Base-by-base conservation (phyloP, 441 rosid genomes). In the Arabidopsis lyrata region DNA sequence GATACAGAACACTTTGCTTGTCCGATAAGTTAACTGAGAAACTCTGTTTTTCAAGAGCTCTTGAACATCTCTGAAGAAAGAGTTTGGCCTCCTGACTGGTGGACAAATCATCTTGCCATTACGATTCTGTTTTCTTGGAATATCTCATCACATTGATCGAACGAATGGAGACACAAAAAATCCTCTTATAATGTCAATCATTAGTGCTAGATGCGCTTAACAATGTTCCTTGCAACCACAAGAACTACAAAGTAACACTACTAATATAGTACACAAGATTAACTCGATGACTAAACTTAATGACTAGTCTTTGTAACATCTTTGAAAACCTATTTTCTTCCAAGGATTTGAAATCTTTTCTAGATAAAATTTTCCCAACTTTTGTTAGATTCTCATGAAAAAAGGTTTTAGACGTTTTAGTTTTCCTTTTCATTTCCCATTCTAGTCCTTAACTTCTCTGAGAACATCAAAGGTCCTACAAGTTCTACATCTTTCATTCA, bases 81-180 rank as follows among this genome's bases (percentile, higher is more conserved):
- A 78, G 76, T 81, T 76, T 29, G 86, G 88, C 9, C 59, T 81
- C 18, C 18, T 82, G 0, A 59, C 74, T 0, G 59, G 72, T 3
- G 27, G 64, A 56, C 35, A 54, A 54, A 77, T 78, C 39, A 77
- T 63, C 1, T 68, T 84, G 55, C 81, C 81, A 4, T 76, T 76
- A 22, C 6, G 73, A 84, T 55, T 8, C 8, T 2, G 38, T 34
- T 34, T 34, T 34, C 38, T 34, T 34, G 38, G 9, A 35, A 35
- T 35, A 8, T 35, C 3, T 62, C 11, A 73, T 82, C 27, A 66
- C 63, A 1, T 16, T 81, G 20, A 41, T 81, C 2, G 11, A 77
- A 29, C n/a, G 59, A 3, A 60, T 13, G 72, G 35, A 45, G 73
- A 59, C 16, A 32, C 63, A n/a, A 12, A 35, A 8, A 35, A 35